Evolutionary conservation across 768 basidiomycete species (phyloP).

Genomic region (Leccinum pellstonianum): DNA sequence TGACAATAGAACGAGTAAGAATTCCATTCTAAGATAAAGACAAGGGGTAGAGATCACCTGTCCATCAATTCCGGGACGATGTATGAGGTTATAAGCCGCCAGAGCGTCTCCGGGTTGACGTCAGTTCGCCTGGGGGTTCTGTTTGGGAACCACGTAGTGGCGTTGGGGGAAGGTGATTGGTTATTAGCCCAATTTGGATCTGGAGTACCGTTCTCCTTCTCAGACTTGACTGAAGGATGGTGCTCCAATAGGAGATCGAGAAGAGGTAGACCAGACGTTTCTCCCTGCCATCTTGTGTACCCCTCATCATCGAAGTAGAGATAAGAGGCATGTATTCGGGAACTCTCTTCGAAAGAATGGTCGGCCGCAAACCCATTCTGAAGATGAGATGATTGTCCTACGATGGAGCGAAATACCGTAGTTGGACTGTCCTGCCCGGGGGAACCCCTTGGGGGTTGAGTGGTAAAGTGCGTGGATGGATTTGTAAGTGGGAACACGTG

Average conservation of each 20-base stretch:
- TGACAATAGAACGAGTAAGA: conserved; percentile 30
- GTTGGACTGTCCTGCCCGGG: conserved; percentile 49
- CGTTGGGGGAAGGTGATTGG: conserved; percentile 35
- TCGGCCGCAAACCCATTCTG: conserved; percentile 34
- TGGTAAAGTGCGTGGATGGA: conserved; percentile 75
- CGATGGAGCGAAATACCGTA: conserved; percentile 40
- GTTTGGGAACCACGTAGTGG: conserved; percentile 78
- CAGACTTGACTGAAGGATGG: conserved; percentile 43
- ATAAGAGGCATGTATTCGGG: conserved; percentile 73
- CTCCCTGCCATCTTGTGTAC: conserved; percentile 87
- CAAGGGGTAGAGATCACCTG: conserved; percentile 51
- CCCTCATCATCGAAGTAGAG: conserved; percentile 88
- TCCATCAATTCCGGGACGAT: conserved; percentile 93
- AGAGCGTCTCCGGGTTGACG: conserved; percentile 82
- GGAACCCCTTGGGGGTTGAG: conserved; percentile 39
- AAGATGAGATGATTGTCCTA: conserved; percentile 35
- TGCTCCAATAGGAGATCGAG: conserved; percentile 80
- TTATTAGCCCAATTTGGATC: conserved; percentile 32
- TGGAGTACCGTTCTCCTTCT: conserved; percentile 30
- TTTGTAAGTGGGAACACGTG: conserved; percentile 78
- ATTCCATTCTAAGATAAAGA: conserved; percentile 6
- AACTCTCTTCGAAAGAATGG: conserved; percentile 54
- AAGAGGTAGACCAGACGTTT: conserved; percentile 88
- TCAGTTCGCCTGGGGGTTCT: conserved; percentile 71
- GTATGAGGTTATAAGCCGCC: conserved; percentile 83